phyloP scores from a whole-genome alignment of 257 asterid species.

The Rehmannia glutinosa region DNA sequence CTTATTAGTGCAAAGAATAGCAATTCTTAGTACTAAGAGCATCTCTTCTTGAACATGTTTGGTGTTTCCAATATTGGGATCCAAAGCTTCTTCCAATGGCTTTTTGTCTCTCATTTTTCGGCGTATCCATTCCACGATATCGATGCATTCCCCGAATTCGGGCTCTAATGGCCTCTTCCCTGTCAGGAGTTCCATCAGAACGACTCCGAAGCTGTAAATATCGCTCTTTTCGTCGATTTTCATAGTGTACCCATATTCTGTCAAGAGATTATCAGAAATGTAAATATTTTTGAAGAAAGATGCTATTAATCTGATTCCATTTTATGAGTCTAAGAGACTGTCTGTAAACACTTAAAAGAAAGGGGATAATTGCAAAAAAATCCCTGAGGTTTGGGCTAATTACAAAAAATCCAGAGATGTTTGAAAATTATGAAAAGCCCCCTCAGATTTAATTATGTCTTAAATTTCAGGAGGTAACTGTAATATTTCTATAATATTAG shows the following conservation, averaged over 20 bases:
- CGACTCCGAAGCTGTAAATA: constrained; percentile 56
- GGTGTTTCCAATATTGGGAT: constrained; percentile 28
- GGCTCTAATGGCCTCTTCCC: constrained; percentile 48
- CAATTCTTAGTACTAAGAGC: constrained; percentile 45
- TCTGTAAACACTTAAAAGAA: too few relatives aligned
- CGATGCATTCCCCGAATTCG: constrained; percentile 49
- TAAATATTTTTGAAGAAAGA: neutral
- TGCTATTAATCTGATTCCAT: too few relatives aligned
- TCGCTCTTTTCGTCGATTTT: constrained; percentile 61
- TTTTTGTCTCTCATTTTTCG: constrained; percentile 25
- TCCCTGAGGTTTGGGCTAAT: too few relatives aligned
- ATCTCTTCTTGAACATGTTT: constrained; percentile 55
- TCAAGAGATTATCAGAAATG: neutral
- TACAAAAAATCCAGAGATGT: too few relatives aligned
- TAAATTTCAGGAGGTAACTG: too few relatives aligned
- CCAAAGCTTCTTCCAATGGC: constrained; percentile 36
- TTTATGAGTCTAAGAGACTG: too few relatives aligned
- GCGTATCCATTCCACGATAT: constrained; percentile 45
- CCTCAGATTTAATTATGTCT: too few relatives aligned
- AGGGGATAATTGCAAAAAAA: too few relatives aligned
- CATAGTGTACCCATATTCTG: constrained; percentile 58
- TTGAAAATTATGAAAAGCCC: too few relatives aligned
- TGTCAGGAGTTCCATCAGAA: constrained; percentile 49
- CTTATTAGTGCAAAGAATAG: constrained; percentile 47
- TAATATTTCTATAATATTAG: too few relatives aligned